Conservation (phyloP, 2,329 filamentous ascomycete genomes). For the Penicillium capsulatum region DNA sequence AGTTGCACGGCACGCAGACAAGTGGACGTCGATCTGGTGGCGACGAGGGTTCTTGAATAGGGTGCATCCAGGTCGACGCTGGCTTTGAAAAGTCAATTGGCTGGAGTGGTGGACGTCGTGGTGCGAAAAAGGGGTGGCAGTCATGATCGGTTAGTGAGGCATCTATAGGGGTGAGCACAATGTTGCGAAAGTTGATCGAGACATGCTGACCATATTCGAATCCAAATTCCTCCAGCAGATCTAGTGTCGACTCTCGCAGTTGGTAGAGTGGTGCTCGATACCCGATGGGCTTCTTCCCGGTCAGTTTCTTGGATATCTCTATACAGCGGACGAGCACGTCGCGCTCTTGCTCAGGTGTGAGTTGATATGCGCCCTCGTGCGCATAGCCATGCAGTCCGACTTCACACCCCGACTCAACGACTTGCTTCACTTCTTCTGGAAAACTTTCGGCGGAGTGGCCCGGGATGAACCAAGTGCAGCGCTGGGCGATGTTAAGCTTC, state of each 20-base stretch:
- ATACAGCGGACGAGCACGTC: constrained; percentile 72
- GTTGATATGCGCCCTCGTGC: constrained; percentile 66
- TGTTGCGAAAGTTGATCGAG: background rate
- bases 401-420: constrained; percentile 52
- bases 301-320: constrained; percentile 65
- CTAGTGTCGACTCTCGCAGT: constrained; percentile 38
- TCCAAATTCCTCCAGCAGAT: constrained; percentile 40
- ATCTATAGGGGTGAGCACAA: constrained; percentile 22
- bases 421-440: constrained; percentile 47
- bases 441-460: constrained; percentile 58
- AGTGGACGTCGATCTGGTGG: constrained; percentile 28
- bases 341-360: constrained; percentile 68
- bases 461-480: constrained; percentile 58
- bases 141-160: constrained; percentile 43
- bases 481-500: constrained; percentile 49
- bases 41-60: constrained; percentile 25
- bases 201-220: constrained; percentile 38
- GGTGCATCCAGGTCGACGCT: constrained; percentile 46
- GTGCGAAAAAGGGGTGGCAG: constrained; percentile 41
- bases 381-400: constrained; percentile 58
- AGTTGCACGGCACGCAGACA: constrained; percentile 44
- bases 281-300: constrained; percentile 60
- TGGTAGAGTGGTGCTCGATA: constrained; percentile 40
- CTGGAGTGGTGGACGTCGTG: constrained; percentile 33
- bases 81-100: constrained; percentile 42